A percentile compares a stretch with the other conserved stretches of the same genome.
Evolutionary conservation across 306 rosid species (phyloP).

Genomic region (Psophocarpus tetragonolobus): DNA sequence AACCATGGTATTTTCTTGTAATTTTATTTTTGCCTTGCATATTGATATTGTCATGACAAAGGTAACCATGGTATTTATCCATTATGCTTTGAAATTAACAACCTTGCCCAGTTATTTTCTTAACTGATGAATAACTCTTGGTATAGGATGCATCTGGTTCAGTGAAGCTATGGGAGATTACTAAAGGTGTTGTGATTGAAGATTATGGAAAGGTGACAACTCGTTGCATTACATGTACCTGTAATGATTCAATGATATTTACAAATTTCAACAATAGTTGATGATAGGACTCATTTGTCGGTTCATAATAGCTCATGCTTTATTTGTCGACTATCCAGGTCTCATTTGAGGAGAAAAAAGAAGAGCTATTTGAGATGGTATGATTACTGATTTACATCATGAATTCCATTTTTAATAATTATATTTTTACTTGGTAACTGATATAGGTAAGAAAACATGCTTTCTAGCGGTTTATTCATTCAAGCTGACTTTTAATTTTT

Average conservation of each 20-base stretch:
- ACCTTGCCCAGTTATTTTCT: neutral
- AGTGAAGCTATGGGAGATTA: conserved; percentile 88
- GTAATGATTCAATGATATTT: neutral
- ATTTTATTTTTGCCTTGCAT: neutral
- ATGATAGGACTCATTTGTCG: neutral
- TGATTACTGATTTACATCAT: conserved; percentile 27
- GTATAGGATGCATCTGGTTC: conserved; percentile 71
- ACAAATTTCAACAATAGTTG: conserved; percentile 7
- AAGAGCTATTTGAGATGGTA: conserved; percentile 89
- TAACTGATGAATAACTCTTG: conserved; percentile 23
- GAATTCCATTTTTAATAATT: neutral
- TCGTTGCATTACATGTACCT: neutral
- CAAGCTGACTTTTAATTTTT: conserved; percentile 32
- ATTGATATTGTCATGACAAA: neutral
- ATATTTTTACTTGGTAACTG: neutral
- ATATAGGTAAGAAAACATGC: neutral
- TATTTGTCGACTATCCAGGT: conserved; percentile 48
- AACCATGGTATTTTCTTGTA: conserved; percentile 26
- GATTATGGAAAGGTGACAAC: conserved; percentile 78
- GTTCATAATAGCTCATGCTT: conserved; percentile 24
- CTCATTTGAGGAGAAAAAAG: conserved; percentile 73
- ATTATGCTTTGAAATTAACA: neutral
- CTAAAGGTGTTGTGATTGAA: conserved; percentile 74
- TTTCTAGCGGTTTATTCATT: conserved; percentile 24
- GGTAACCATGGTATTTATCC: too few relatives aligned